Percentiles rank a stretch among this genome's conserved stretches.
Conservation (phyloP, 75 land plant genomes). For the Picea glauca region DNA sequence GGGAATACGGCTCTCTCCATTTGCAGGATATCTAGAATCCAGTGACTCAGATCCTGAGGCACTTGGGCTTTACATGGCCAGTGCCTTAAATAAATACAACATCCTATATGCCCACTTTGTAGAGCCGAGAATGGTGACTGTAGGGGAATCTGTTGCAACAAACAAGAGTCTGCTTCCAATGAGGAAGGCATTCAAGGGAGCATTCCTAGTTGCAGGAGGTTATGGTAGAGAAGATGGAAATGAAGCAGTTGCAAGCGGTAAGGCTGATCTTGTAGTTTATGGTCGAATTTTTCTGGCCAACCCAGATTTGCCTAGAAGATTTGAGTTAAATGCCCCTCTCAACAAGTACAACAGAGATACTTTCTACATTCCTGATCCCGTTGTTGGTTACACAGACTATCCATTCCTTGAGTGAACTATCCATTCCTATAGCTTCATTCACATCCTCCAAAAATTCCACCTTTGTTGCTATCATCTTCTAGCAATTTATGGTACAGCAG, state of each 20-base stretch:
- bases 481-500: no score
- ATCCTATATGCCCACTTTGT: slow-evolving; percentile 54
- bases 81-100: slow-evolving; percentile 38
- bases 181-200: slow-evolving; percentile 61
- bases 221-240: slow-evolving; percentile 62
- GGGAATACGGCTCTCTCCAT: slow-evolving; percentile 68
- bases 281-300: slow-evolving; percentile 67
- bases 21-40: slow-evolving; percentile 30
- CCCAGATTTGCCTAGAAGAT: slow-evolving; percentile 77
- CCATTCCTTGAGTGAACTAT: slow-evolving; percentile 36
- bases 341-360: slow-evolving; percentile 62
- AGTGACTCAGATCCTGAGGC: slow-evolving; percentile 54
- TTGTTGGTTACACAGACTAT: slow-evolving; percentile 78
- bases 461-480: no score
- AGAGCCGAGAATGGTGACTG: slow-evolving; percentile 36
- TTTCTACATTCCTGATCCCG: slow-evolving; percentile 54
- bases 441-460: no score
- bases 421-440: no score
- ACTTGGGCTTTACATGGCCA: slow-evolving; percentile 50
- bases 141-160: not conserved
- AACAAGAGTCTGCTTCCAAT: slow-evolving; percentile 45
- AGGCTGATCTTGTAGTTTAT: slow-evolving; percentile 57
- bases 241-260: slow-evolving; percentile 36
- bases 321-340: slow-evolving; percentile 48
- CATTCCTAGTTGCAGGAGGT: slow-evolving; percentile 61